Percentiles rank a stretch among this genome's conserved stretches.
These are phyloP conservation scores for Plasmodium coatneyi DNA, from an alignment of 169 alveolate species.

Conservation along the genomic window DNA sequence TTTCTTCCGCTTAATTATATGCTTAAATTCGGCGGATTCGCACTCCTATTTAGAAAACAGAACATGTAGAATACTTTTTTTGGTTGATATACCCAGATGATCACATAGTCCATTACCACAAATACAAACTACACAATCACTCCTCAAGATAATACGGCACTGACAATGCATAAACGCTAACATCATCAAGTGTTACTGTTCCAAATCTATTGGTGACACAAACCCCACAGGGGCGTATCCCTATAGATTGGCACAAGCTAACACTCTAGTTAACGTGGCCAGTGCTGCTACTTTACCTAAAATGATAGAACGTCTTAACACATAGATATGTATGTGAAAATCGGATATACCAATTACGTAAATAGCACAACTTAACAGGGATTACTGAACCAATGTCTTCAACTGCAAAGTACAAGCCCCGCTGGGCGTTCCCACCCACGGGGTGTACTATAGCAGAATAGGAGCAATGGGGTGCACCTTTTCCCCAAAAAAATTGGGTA, in stretches of 20 bases:
- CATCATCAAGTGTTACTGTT: not conserved
- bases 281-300: not conserved
- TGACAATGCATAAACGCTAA: not conserved
- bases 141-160: not conserved
- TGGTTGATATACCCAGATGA: not conserved
- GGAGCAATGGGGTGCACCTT: not conserved
- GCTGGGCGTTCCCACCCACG: not conserved
- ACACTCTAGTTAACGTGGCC: not conserved
- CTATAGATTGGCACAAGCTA: not conserved
- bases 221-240: not conserved
- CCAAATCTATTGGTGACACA: not conserved
- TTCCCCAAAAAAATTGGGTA: not conserved
- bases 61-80: no score
- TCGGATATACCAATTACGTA: not conserved
- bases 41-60: slow-evolving; percentile 76
- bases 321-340: not conserved
- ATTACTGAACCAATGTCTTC: not conserved
- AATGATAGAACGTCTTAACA: not conserved
- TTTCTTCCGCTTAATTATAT: slow-evolving; percentile 92
- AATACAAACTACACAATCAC: not conserved
- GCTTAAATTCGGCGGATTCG: slow-evolving; percentile 93
- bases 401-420: not conserved
- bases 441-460: not conserved
- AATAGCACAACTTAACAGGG: not conserved
- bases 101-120: not conserved